These are phyloP conservation scores for Paragyromitra xinjiangensis DNA, from an alignment of 495 filamentous ascomycete species.

Conservation along the genomic window DNA sequence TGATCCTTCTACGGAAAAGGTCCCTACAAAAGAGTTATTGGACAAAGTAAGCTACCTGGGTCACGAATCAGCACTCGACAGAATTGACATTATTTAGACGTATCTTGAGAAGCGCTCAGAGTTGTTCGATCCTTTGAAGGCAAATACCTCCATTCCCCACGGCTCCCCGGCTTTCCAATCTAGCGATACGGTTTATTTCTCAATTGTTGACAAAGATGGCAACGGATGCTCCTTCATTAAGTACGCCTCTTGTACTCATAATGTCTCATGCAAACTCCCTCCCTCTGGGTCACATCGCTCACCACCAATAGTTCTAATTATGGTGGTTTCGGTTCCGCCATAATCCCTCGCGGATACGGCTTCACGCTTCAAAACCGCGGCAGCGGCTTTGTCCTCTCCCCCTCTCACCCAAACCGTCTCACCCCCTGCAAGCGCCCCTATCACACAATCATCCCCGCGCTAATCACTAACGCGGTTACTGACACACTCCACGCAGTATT, in stretches of 20 bases:
- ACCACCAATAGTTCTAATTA: slow-evolving; percentile 71
- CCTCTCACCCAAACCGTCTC: slow-evolving; percentile 74
- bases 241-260: slow-evolving; percentile 70
- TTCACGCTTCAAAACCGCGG: slow-evolving; percentile 96
- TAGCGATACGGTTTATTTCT: slow-evolving; percentile 93
- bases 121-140: slow-evolving; percentile 71
- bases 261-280: slow-evolving; percentile 50
- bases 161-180: slow-evolving; percentile 72
- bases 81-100: slow-evolving; percentile 28
- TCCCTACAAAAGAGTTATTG: slow-evolving; percentile 72
- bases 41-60: slow-evolving; percentile 54
- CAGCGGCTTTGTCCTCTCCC: slow-evolving; percentile 80
- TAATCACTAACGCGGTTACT: slow-evolving; percentile 80
- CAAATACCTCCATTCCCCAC: slow-evolving; percentile 66
- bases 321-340: slow-evolving; percentile 84
- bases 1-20: slow-evolving; percentile 74
- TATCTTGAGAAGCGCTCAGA: slow-evolving; percentile 77
- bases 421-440: slow-evolving; percentile 87
- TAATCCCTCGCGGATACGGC: slow-evolving; percentile 83
- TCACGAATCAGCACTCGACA: slow-evolving; percentile 38
- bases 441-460: slow-evolving; percentile 95
- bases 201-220: slow-evolving; percentile 77
- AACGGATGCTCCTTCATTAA: slow-evolving; percentile 98
- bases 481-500: slow-evolving; percentile 76
- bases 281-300: slow-evolving; percentile 64